Evolutionary conservation across 164 flowering plant genomes (phyloP).

Genomic region (Kingdonia uniflora): DNA sequence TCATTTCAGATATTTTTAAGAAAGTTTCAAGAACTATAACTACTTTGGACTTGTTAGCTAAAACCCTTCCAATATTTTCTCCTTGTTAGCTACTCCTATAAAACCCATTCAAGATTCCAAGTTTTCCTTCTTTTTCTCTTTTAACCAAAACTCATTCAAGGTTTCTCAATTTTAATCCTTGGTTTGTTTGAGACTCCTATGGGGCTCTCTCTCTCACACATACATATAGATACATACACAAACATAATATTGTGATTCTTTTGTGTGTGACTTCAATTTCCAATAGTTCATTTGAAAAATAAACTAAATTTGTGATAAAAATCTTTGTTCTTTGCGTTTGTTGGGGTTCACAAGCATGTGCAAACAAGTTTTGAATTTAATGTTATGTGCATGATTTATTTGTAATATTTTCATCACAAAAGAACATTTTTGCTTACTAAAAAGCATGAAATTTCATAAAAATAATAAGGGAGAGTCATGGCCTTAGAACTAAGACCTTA

Average conservation of each 20-base stretch:
- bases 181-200: not conserved
- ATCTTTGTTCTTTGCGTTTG: slow-evolving; percentile 20
- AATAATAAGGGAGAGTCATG: not conserved
- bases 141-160: no score
- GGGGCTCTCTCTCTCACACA: not conserved
- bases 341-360: slow-evolving; percentile 13
- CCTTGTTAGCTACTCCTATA: no score
- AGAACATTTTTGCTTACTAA: not conserved
- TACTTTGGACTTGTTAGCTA: no score
- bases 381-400: not conserved
- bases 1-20: not conserved
- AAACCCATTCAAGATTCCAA: no score
- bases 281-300: slow-evolving; percentile 2
- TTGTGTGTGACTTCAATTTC: slow-evolving; percentile 10
- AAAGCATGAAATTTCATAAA: slow-evolving; percentile 1
- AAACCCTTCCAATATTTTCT: no score
- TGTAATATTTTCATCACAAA: slow-evolving; percentile 5
- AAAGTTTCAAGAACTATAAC: no score
- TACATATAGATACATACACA: not conserved
- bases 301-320: not conserved
- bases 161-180: not conserved
- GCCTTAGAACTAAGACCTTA: slow-evolving; percentile 1
- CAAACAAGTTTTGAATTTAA: not conserved
- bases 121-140: no score
- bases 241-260: slow-evolving; percentile 2